These are phyloP conservation scores for Cadophora gregata DNA, from an alignment of 2,329 filamentous ascomycete species.

Conservation along the genomic window DNA sequence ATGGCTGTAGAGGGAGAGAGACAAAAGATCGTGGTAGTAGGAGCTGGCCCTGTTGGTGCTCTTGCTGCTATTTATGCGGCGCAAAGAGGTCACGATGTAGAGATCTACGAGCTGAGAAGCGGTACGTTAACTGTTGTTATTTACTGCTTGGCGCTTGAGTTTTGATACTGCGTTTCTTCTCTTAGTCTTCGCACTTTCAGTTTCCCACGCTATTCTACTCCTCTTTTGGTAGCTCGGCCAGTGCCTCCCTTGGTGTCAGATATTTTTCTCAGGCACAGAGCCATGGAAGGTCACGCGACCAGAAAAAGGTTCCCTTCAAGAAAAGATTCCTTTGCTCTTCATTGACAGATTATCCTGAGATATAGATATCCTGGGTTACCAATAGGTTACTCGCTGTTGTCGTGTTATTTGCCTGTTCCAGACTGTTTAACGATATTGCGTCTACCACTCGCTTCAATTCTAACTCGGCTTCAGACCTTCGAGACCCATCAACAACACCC, in stretches of 20 bases:
- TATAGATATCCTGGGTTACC: background rate
- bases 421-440: background rate
- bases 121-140: slow-evolving; percentile 59
- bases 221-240: background rate
- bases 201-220: background rate
- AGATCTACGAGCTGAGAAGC: slow-evolving; percentile 90
- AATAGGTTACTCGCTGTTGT: background rate
- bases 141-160: background rate
- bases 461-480: slow-evolving; percentile 69
- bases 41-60: slow-evolving; percentile 91
- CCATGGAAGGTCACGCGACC: slow-evolving; percentile 13
- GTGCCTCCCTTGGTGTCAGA: background rate
- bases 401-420: background rate
- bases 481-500: slow-evolving; percentile 80
- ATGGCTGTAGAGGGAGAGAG: slow-evolving; percentile 24
- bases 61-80: slow-evolving; percentile 93
- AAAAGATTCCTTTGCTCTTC: background rate
- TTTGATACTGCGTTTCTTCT: slow-evolving; percentile 42
- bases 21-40: slow-evolving; percentile 74
- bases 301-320: background rate
- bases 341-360: background rate
- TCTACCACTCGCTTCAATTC: background rate
- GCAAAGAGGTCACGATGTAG: slow-evolving; percentile 83
- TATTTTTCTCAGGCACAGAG: slow-evolving; percentile 6
- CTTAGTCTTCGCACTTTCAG: background rate